These are phyloP conservation scores for Xylaria sp. DNA, from an alignment of 2,329 filamentous ascomycete genomes.

Conservation along the genomic window DNA sequence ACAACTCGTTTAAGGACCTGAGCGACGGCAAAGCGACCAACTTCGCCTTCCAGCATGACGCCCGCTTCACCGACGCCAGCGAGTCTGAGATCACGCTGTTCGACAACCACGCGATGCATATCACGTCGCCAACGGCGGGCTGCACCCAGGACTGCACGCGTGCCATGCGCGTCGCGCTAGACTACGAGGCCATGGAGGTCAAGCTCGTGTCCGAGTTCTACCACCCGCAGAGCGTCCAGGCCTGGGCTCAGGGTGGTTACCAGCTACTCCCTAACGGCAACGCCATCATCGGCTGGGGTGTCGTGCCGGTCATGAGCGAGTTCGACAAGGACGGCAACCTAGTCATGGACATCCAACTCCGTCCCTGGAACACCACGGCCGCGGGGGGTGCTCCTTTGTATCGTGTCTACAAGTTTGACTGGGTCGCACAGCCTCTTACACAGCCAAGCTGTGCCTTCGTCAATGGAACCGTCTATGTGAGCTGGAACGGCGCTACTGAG, in stretches of 20 bases:
- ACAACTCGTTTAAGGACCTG: constrained; percentile 54
- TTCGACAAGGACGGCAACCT: constrained; percentile 60
- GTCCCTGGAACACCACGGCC: constrained; percentile 56
- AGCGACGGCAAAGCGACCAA: constrained; percentile 52
- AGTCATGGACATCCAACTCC: constrained; percentile 60
- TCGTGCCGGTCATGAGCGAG: constrained; percentile 60
- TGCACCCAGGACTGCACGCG: constrained; percentile 52
- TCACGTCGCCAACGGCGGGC: constrained; percentile 40
- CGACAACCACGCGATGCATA: constrained; percentile 53
- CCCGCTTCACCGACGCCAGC: constrained; percentile 50
- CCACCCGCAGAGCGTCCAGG: constrained; percentile 51
- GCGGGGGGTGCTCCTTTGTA: constrained; percentile 58
- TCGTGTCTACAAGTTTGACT: constrained; percentile 64
- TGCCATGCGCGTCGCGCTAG: constrained; percentile 59
- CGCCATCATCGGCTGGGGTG: constrained; percentile 68
- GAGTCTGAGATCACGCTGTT: constrained; percentile 52
- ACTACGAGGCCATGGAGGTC: constrained; percentile 57
- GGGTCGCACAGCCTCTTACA: constrained; percentile 56
- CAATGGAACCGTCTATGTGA: constrained; percentile 51
- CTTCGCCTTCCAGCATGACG: constrained; percentile 56
- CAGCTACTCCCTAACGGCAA: constrained; percentile 66
- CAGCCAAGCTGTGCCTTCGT: constrained; percentile 44
- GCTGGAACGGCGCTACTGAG: constrained; percentile 61
- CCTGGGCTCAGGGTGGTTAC: constrained; percentile 58
- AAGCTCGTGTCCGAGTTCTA: constrained; percentile 59